Evolutionary conservation across 2,329 filamentous ascomycete genomes (phyloP), one percentile per base, ranked within the genome.

Genomic region (Neophaeococcomyces aloes): DNA sequence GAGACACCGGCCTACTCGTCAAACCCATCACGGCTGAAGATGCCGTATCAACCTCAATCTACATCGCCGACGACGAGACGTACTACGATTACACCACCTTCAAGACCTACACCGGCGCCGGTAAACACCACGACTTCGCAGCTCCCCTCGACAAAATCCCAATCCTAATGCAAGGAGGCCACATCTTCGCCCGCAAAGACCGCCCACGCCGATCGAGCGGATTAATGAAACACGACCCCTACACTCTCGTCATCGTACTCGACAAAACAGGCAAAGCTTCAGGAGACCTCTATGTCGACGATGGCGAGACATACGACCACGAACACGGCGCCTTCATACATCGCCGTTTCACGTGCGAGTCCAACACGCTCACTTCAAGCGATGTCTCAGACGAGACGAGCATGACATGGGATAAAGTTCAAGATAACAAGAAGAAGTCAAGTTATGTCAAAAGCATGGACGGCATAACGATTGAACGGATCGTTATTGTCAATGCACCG

Each of bases 11-110:
- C 53, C 72, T 98, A 13, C 77, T 98, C n/a, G 86, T 79, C 31
- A 96, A 95, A 67, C 91, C 91, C 0, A 80, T 96, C 11, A 83
- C 87, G 1, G 76, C 80, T 18, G 79, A 94, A 64, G 83, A 79
- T 51, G 79, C 81, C 36, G 74, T 75, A 14, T 78, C 76, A 15
- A 78, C 81, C 0, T 80, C 87, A 15, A 76, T 98, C 45, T 95
- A 93, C 66, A 78, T 98, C 42, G 82, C 88, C 1, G 89, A 96
- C 54, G 76, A 82, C 46, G 85, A 93, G 62, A 75, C 83, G 42
- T 96, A 98, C 64, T 98, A 88, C 58, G 85, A 96, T 65, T 98
- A 98, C 68, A 93, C 91, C 60, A 86, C 86, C 56, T 95, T 86
- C 66, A 78, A 81, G 32, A 69, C 78, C 33, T 78, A 93, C 58